Percentiles rank a stretch among this genome's conserved stretches.
phyloP scores from a whole-genome alignment of 176 grass and related monocot species.

The Poa pratensis region DNA sequence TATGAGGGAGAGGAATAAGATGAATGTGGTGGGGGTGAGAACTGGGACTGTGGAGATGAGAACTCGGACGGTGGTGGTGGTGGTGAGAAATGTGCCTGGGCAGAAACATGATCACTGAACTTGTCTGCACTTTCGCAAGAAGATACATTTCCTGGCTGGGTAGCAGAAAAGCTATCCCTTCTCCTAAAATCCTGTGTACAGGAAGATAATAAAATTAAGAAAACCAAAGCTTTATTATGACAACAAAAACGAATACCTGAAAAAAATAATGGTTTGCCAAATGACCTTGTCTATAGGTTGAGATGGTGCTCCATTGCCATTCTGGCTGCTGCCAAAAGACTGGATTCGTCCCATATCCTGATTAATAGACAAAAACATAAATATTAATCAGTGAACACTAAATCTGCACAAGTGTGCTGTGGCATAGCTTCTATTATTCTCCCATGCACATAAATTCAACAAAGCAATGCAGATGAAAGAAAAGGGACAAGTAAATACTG shows the following conservation, averaged over 20 bases:
- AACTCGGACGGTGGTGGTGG: conserved; percentile 31
- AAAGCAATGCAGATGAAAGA: neutral
- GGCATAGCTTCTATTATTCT: neutral
- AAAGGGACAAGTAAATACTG: neutral
- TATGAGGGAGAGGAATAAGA: conserved; percentile 61
- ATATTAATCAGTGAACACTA: neutral
- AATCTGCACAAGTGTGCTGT: neutral
- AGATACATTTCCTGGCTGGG: conserved; percentile 43
- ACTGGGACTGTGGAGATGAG: conserved; percentile 44
- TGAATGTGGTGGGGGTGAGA: conserved; percentile 47
- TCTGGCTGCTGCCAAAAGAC: conserved; percentile 50
- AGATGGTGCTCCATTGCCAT: conserved; percentile 46
- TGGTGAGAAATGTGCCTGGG: conserved; percentile 57
- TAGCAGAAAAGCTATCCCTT: conserved; percentile 65
- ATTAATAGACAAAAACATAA: conserved; percentile 23
- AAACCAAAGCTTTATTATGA: neutral
- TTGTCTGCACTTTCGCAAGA: conserved; percentile 43
- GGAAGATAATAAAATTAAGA: conserved; percentile 31
- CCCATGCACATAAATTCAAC: conserved; percentile 4
- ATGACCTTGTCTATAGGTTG: conserved; percentile 65
- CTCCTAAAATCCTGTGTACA: conserved; percentile 60
- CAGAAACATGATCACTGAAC: conserved; percentile 47
- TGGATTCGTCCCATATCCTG: conserved; percentile 67
- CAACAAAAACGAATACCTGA: neutral
- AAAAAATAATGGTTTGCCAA: conserved; percentile 21